Conservation (phyloP, 1,139 yeast genomes). For the Sugiyamaella xylanicola region DNA sequence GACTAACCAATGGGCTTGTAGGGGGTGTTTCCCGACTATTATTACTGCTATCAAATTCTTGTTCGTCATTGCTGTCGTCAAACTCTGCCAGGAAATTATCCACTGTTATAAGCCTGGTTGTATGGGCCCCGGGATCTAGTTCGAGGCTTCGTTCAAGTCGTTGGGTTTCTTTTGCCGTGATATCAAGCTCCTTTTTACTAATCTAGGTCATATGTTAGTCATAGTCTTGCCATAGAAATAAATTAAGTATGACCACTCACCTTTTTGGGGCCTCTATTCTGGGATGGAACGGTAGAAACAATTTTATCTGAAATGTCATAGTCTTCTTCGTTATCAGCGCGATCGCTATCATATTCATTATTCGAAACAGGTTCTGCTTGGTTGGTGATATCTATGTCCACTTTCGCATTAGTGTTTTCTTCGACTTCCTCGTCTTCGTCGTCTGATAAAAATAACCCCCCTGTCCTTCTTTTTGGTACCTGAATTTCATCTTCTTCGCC, state of each 20-base stretch:
- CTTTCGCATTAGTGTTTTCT: too few species aligned
- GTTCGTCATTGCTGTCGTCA: constrained; percentile 16
- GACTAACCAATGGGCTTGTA: constrained; percentile 19
- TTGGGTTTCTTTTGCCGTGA: constrained; percentile 39
- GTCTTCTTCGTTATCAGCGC: neutral
- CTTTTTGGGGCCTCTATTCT: constrained; percentile 5
- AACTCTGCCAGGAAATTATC: constrained; percentile 33
- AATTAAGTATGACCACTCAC: constrained; percentile 7
- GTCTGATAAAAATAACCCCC: constrained; percentile 17
- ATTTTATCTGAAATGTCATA: neutral
- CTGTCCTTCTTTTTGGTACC: constrained; percentile 17
- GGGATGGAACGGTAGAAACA: neutral
- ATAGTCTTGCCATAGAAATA: neutral
- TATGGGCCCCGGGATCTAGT: constrained; percentile 35
- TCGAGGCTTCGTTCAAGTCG: constrained; percentile 37
- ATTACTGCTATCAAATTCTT: constrained; percentile 2
- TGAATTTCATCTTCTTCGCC: neutral
- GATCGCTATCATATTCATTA: neutral
- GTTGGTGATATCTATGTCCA: too few species aligned
- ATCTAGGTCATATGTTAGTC: constrained; percentile 9
- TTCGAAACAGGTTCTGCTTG: neutral
- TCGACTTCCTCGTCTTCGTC: constrained; percentile 10
- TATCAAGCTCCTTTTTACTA: constrained; percentile 38
- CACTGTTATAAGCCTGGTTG: constrained; percentile 32
- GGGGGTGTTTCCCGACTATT: constrained; percentile 19